These are phyloP conservation scores for Cyphellophora attinorum DNA, from an alignment of 2,329 filamentous ascomycete species.

Conservation along the genomic window DNA sequence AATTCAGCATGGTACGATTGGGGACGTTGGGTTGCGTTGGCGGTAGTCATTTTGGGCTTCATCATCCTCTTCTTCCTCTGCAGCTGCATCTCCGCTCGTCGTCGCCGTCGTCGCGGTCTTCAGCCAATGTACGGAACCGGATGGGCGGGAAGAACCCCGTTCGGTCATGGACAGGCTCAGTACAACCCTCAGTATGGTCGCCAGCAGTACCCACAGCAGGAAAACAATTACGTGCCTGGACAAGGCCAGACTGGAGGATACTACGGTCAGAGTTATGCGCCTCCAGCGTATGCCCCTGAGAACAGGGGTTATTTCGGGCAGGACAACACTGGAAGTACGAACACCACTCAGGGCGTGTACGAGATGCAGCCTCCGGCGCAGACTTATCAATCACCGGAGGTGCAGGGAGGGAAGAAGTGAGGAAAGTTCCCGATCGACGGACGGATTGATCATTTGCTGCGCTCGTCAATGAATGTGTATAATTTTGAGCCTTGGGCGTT, in stretches of 20 bases:
- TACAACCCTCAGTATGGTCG: conserved; percentile 22
- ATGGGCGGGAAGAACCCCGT: conserved; percentile 57
- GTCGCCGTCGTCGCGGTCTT: conserved; percentile 59
- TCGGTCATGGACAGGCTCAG: conserved; percentile 10
- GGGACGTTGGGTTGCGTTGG: conserved; percentile 76
- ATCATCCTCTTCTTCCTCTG: conserved; percentile 59
- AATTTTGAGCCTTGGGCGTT: too few relatives aligned
- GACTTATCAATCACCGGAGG: conserved; percentile 1
- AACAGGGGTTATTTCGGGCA: neutral
- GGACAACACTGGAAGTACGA: neutral
- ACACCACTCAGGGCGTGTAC: too few relatives aligned
- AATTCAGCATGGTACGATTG: conserved; percentile 58
- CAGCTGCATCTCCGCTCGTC: conserved; percentile 25
- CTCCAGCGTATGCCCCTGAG: neutral
- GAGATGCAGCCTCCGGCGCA: neutral
- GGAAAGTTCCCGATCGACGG: too few relatives aligned
- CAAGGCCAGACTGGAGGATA: neutral
- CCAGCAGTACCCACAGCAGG: conserved; percentile 23
- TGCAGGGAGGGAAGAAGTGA: neutral
- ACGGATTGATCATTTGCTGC: too few relatives aligned
- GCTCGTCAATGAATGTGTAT: too few relatives aligned
- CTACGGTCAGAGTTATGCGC: neutral
- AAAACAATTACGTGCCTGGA: too few relatives aligned
- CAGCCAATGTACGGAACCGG: conserved; percentile 72
- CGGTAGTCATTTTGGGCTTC: conserved; percentile 54